Base-by-base conservation (phyloP, 441 rosid species). In the Croton laevigatus region DNA sequence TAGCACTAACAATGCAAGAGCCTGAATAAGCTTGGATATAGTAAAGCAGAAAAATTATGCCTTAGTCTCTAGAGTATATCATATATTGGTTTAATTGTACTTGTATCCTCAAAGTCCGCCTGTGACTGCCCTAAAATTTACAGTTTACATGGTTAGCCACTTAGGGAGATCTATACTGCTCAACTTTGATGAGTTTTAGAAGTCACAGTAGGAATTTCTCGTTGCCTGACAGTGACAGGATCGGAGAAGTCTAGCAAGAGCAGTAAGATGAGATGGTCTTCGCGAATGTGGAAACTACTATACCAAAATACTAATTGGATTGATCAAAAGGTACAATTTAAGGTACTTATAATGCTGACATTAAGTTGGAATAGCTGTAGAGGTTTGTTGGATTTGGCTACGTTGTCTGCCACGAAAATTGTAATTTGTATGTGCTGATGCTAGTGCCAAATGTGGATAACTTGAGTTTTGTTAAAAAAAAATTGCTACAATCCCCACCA, bases 401-500 rank as follows among this genome's bases (percentile, higher is more conserved):
- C 2, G 32, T 27, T 27, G 32, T 27, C 32, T 27, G 32, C 32
- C 32, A 27, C 1, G 32, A 27, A 27, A 27, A 27, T 27, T 27
- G 32, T 27, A 27, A 2, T 27, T 27, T 27, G 32, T 2, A 2
- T 27, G 32, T 27, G 32, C 32, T 27, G 2, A 27, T 27, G 32
- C 2, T 27, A 27, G 32, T 27, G 32, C 32, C 32, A 27, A 27
- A 2, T 27, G 32, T 27, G 32, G 32, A 27, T 27, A 27, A 27
- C 32, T 27, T 27, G 32, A 27, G 32, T 27, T 27, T n/a, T n/a
- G n/a, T n/a, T n/a, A n/a, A n/a, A n/a, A n/a, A n/a, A n/a, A 45
- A 12, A 16, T 38, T 23, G 36, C n/a, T 1, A 54, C 55, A 38
- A 62, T 57, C 70, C 79, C 75, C 48, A n/a, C 79, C 72, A 76